A percentile compares a stretch with the other conserved stretches of the same genome.
Conservation (phyloP, 768 basidiomycete genomes). For the Udeniomyces megalosporus region DNA sequence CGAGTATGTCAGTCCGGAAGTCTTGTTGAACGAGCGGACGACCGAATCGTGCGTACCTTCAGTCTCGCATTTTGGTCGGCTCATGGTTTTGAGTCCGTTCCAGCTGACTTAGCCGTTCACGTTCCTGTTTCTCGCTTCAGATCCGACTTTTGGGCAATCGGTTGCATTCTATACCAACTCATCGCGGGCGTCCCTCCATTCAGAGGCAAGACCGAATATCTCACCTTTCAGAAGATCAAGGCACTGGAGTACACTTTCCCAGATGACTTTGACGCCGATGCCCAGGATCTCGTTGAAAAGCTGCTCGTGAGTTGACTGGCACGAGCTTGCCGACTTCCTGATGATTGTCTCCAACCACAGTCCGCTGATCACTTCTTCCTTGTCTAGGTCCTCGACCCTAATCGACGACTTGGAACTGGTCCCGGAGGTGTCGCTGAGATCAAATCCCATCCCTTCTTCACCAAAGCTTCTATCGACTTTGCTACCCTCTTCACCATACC, state of each 20-base stretch:
- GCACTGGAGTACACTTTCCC: slow-evolving; percentile 73
- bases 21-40: slow-evolving; percentile 52
- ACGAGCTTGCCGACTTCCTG: no score
- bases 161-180: slow-evolving; percentile 86
- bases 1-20: slow-evolving; percentile 76
- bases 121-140: slow-evolving; percentile 31
- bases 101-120: not conserved
- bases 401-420: slow-evolving; percentile 4
- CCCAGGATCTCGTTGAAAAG: slow-evolving; percentile 58
- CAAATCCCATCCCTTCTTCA: slow-evolving; percentile 10
- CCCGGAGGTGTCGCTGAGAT: slow-evolving; percentile 1
- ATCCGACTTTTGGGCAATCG: slow-evolving; percentile 89
- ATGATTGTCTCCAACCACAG: not conserved
- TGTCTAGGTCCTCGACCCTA: slow-evolving; percentile 12
- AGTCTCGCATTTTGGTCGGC: not conserved
- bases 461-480: not conserved
- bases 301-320: slow-evolving; percentile 45
- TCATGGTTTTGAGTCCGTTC: slow-evolving; percentile 17
- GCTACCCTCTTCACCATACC: not conserved
- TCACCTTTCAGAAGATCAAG: slow-evolving; percentile 90
- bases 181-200: slow-evolving; percentile 84
- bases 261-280: slow-evolving; percentile 62
- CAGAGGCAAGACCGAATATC: slow-evolving; percentile 70
- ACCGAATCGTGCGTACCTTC: slow-evolving; percentile 46
- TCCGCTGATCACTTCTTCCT: not conserved